Base-by-base conservation (phyloP, 768 basidiomycete species). In the Boletus huronensis region DNA sequence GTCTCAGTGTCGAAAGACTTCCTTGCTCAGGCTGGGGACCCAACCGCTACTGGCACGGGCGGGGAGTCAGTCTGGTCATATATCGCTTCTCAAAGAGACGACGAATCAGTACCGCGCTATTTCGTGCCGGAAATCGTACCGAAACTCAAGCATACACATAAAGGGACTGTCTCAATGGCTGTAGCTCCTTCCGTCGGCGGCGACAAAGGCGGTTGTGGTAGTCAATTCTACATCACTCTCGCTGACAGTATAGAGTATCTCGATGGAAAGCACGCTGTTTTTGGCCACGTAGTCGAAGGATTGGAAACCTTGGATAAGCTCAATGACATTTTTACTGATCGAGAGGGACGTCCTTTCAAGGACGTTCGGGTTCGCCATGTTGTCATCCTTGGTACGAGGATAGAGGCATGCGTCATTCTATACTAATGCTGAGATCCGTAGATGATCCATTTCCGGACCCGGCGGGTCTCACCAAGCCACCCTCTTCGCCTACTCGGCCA, bases 381-480 rank as follows among this genome's bases (percentile, higher is more conserved):
- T n/a, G 85, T 97, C 64, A 81, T 98, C 38, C 82, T 99, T 41
- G 94, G 94, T 95, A 70, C 50, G 68, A 36, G 19, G 40, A 23
- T 6, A 42, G 31, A 35, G 17, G 48, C 23, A 49, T 32, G 23
- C 28, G 10, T 39, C 47, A 40, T 53, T 31, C 29, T 50, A 25
- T 35, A n/a, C 52, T 55, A 14, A 62, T 50, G 16, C 23, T 6
- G 34, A 14, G 41, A 36, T 31, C 36, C 48, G 10, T 61, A 94
- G 96, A 99, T 72, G 97, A 99, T 65, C 97, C 97, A 6, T 98
- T 91, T 70, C 84, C 87, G 23, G 96, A 98, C 64, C 96, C 96
- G 10, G 72, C 75, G 26, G 88, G 85, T 14, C 76, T 98, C 21
- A 68, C 85, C 10, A 74, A 83, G 38, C 88, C 93, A 17, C 86